phyloP scores from a whole-genome alignment of 2,329 filamentous ascomycete species.

The Phialocephala subalpina region DNA sequence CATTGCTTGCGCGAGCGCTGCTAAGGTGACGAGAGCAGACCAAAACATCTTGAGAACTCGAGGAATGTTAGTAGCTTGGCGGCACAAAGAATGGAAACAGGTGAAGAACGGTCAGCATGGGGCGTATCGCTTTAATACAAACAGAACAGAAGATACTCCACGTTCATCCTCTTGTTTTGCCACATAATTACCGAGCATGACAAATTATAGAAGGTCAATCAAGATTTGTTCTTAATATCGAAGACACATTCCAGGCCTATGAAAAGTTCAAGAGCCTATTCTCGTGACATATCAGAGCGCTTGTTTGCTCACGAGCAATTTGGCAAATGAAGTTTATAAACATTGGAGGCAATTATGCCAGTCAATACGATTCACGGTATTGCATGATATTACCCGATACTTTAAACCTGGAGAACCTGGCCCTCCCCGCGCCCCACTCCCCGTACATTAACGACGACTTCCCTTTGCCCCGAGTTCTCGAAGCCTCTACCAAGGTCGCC shows the following conservation, averaged over 20 bases:
- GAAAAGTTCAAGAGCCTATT: conserved; percentile 1
- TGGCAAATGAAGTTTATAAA: background rate
- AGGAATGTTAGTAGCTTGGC: background rate
- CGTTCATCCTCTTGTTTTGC: background rate
- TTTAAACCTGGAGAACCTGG: background rate
- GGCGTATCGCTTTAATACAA: background rate
- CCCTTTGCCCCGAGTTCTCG: background rate
- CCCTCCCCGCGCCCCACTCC: background rate
- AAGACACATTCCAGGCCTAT: background rate
- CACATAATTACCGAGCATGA: background rate
- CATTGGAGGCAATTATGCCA: background rate
- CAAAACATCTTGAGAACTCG: conserved; percentile 12
- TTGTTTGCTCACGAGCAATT: background rate
- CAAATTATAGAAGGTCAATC: background rate
- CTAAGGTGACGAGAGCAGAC: conserved; percentile 18
- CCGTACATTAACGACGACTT: background rate
- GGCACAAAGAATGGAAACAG: background rate
- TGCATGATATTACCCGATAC: conserved; percentile 5
- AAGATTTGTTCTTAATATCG: conserved; percentile 3
- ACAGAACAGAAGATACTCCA: background rate
- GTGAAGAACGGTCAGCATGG: background rate
- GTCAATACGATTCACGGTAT: background rate
- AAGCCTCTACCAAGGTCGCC: background rate
- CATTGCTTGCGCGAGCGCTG: conserved; percentile 11
- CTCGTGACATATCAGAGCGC: background rate